Base-by-base conservation (phyloP, 805 yeast species). In the Candida pseudofarinosa region DNA sequence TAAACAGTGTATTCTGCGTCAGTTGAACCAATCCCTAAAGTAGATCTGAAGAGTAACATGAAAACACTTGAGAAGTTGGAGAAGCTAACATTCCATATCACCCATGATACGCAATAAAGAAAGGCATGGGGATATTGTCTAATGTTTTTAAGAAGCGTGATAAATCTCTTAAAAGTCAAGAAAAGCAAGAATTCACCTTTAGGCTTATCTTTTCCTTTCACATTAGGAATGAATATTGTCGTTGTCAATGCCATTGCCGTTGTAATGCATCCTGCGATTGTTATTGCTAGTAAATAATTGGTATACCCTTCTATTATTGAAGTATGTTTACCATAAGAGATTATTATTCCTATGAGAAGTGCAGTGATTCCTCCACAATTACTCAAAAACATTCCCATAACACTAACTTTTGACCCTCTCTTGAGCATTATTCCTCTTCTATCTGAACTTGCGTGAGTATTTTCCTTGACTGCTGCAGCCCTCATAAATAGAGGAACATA, bases 401-500 rank as follows among this genome's bases (percentile, higher is more conserved):
- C 71, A 48, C 71, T 63, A 2, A 67, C 71, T 4, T 35, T 56
- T 0, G 68, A 51, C 0, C 73, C 73, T 35, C 61, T 51, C 23
- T 51, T 55, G 43, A 67, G 49, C 3, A 64, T 52, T 32, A 49
- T 58, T 46, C 43, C 67, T 50, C 0, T 52, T 49, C 3, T 59
- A 57, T 43, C 65, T 67, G 5, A 48, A 43, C 3, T 37, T 44
- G 4, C 43, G 34, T 6, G 6, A 23, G 28, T 7, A 7, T 10
- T 10, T 6, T 23, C 10, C 10, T 14, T 50, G 50, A 14, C 42
- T 39, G 3, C 49, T 42, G 49, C 56, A 2, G 65, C 64, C 38
- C 68, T 54, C 73, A 69, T 67, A 41, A 69, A 65, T 16, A 61
- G 38, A 1, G 74, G 74, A 33, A 69, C 65, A 40, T 67, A 69